These are phyloP conservation scores for Macrocybe gigantea DNA, from an alignment of 768 basidiomycete species.

Conservation along the genomic window DNA sequence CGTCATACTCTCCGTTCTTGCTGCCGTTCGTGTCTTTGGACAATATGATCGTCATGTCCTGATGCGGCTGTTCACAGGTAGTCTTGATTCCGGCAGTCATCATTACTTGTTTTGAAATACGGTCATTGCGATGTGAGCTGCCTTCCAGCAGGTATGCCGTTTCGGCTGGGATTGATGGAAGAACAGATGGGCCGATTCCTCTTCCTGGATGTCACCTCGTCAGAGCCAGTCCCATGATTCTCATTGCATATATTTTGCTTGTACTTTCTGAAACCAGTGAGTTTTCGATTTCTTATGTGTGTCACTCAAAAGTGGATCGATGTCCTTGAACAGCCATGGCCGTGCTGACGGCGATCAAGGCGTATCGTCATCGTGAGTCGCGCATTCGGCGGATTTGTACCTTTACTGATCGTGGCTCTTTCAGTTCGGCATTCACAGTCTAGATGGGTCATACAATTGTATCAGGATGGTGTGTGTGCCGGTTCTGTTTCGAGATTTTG, in stretches of 20 bases:
- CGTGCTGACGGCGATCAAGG: slow-evolving; percentile 28
- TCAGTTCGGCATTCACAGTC: slow-evolving; percentile 29
- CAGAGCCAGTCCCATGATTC: slow-evolving; percentile 28
- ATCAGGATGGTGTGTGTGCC: slow-evolving; percentile 28
- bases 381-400: background rate
- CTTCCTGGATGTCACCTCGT: slow-evolving; percentile 25
- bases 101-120: slow-evolving; percentile 26
- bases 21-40: slow-evolving; percentile 11
- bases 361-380: slow-evolving; percentile 30
- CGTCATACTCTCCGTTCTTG: slow-evolving; percentile 21
- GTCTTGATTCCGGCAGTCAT: slow-evolving; percentile 24
- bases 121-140: slow-evolving; percentile 27
- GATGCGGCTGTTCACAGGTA: slow-evolving; percentile 14
- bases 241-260: slow-evolving; percentile 31
- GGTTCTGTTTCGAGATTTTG: background rate
- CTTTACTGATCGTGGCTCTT: background rate
- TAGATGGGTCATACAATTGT: slow-evolving; percentile 30
- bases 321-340: slow-evolving; percentile 24
- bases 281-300: slow-evolving; percentile 7
- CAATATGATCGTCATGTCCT: background rate
- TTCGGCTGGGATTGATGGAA: background rate
- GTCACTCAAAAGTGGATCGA: background rate
- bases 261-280: slow-evolving; percentile 33
- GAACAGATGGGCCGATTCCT: slow-evolving; percentile 11
- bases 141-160: background rate